Evolutionary conservation across 495 filamentous ascomycete genomes (phyloP).

Genomic region (Penicillium malachiteum): DNA sequence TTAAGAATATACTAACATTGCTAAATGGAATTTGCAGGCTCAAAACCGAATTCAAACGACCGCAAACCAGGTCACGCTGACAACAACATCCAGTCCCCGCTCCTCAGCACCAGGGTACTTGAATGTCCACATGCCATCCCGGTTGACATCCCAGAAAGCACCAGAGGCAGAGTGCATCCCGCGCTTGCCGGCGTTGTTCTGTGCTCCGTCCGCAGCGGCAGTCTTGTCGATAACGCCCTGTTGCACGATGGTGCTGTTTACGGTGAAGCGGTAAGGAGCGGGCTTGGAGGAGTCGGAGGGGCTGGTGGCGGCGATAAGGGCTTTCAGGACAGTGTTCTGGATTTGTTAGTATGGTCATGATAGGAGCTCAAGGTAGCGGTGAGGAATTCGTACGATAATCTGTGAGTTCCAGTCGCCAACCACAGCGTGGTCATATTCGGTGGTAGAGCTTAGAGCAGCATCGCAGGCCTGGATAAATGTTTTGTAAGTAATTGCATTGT

Average conservation of each 20-base stretch:
- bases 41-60: conserved; percentile 16
- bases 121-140: conserved; percentile 96
- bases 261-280: conserved; percentile 78
- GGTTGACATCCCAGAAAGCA: conserved; percentile 96
- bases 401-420: conserved; percentile 82
- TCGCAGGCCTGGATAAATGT: conserved; percentile 73
- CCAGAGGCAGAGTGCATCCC: conserved; percentile 96
- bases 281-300: conserved; percentile 49
- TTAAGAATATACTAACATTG: conserved; percentile 2
- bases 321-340: conserved; percentile 82
- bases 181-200: conserved; percentile 66
- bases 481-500: not conserved
- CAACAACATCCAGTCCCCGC: conserved; percentile 86
- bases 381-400: conserved; percentile 70
- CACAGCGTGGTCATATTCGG: conserved; percentile 77
- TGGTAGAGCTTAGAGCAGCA: conserved; percentile 63
- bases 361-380: not conserved
- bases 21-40: no score
- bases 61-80: conserved; percentile 86
- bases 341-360: not conserved
- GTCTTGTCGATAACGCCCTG: conserved; percentile 57
- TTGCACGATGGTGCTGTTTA: conserved; percentile 98
- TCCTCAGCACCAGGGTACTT: conserved; percentile 85
- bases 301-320: conserved; percentile 78
- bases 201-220: conserved; percentile 35